Base-by-base conservation (phyloP, 441 rosid genomes). In the Pelargonium cotyledonis region DNA sequence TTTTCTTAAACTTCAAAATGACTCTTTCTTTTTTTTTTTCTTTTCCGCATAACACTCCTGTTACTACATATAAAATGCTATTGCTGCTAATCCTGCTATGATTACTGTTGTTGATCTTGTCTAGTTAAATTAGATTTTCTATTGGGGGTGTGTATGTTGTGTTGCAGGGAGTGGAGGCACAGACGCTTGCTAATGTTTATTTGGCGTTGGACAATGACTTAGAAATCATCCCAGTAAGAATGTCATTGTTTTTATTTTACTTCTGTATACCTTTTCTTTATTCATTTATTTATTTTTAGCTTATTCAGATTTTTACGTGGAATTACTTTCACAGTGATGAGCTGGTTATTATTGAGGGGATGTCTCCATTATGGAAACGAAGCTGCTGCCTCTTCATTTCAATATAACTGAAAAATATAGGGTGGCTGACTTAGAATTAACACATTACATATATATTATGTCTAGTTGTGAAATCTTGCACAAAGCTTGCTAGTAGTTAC, bases 101-200 rank as follows among this genome's bases (percentile, higher is more conserved):
- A 60, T 19, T 11, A 23, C 1, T 21, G 63, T 19, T 23, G 31
- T 18, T 60, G 8, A 7, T 18, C 26, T 23, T 9, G 12, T 18
- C 5, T 60, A 11, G 63, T 19, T 1, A 3, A 60, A 57, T 60
- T 60, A 60, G 21, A 7, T 60, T 60, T 60, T 10, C 65, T 74
- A 69, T 66, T 73, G 19, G 66, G 58, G 63, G 35, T 18, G 12
- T 31, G 19, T 68, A 47, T 79, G 46, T 72, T 67, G 68, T 75
- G 58, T 66, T 76, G 55, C 75, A 94, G 99, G 99, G 99, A 70
- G 99, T 94, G 77, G 97, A 94, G 86, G 99, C 98, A 44, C 97
- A 94, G 82, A 94, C 98, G 11, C 63, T 94, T 75, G 98, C 98
- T 58, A 94, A 94, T 80, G 92, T 94, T 73, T 94, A 89, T 81